Conservation (phyloP, 371 early-diverging fungal species). For the Mortierella sp. region DNA sequence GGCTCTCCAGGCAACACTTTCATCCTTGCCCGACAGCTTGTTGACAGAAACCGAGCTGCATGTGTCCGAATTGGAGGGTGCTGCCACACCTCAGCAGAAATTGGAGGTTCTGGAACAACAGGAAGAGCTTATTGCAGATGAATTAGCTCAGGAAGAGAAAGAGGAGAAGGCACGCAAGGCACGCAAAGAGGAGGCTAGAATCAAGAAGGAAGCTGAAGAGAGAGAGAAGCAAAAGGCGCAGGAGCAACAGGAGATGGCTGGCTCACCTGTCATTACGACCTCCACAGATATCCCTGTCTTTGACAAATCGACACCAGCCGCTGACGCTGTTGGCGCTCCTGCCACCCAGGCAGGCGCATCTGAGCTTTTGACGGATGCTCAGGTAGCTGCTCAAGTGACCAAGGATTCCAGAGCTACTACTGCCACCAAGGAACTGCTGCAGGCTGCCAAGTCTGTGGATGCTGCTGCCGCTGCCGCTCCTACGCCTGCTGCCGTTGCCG, state of each 20-base stretch:
- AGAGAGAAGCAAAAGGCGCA: constrained; percentile 52
- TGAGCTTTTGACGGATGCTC: constrained; percentile 59
- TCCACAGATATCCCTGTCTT: constrained; percentile 4
- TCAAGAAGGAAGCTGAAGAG: constrained; percentile 54
- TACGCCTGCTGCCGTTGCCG: constrained; percentile 5
- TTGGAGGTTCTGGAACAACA: constrained; percentile 94
- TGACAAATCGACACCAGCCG: constrained; percentile 19
- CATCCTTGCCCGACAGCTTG: constrained; percentile 91
- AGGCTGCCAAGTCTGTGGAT: constrained; percentile 12
- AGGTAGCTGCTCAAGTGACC: constrained; percentile 55
- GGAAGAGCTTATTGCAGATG: constrained; percentile 95
- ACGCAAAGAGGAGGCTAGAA: constrained; percentile 63
- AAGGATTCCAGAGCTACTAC: constrained; percentile 44
- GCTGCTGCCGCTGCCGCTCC: background rate
- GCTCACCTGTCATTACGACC: constrained; percentile 7
- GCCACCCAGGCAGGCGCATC: constrained; percentile 31
- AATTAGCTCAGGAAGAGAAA: constrained; percentile 78
- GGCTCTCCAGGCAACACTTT: constrained; percentile 94
- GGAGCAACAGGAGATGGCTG: background rate
- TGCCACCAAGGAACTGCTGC: constrained; percentile 19
- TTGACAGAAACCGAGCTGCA: constrained; percentile 91
- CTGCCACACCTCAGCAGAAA: constrained; percentile 92
- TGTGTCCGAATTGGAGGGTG: constrained; percentile 88
- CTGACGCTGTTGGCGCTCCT: constrained; percentile 22
- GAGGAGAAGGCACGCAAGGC: constrained; percentile 66